Base-by-base conservation (phyloP, 352 stramenopile species). In the Phytophthora agathidicida region DNA sequence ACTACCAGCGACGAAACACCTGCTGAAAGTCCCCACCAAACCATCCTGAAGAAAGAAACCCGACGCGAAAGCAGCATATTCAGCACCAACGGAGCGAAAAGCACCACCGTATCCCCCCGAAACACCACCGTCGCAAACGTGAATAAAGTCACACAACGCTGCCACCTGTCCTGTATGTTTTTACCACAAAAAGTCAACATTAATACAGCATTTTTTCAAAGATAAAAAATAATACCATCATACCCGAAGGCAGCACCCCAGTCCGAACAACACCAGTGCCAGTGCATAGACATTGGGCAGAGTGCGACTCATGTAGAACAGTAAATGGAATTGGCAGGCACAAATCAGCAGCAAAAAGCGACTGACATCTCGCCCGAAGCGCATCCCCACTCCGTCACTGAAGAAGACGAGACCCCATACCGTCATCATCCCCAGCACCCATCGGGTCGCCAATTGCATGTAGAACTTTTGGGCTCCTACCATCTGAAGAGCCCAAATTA, bases 221-320 rank as follows among this genome's bases (percentile, higher is more conserved):
- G 26, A 46, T 41, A 43, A 0, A 24, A 48, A 23, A 38, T 17
- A 4, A 30, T 28, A 13, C 5, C 4, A 36, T 6, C 53, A 7
- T 51, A 83, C 80, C 57, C 73, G 46, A 19, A 96, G 57, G 71
- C 71, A 95, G 66, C 70, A 83, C n/a, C 60, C 74, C 44, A 83
- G 64, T 42, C 76, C 78, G 36, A 80, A 77, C 14, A 96, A 49
- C 45, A 93, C 81, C 6, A 96, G 67, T 22, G 48, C 83, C 63
- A 99, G 69, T 22, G 98, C 97, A 73, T 99, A 99, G 11, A 88
- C 94, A 76, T 99, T 99, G 14, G 97, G 97, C 35, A 99, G 80
- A 33, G 98, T 97, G 24, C 98, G 88, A 35, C 84, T 93, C 14
- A 97, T 80, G 78, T 99, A 99, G 73, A 99, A 99, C 32, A 97